Evolutionary conservation across 2,329 filamentous ascomycete genomes (phyloP).

Genomic region (Trichoderma endophyticum): DNA sequence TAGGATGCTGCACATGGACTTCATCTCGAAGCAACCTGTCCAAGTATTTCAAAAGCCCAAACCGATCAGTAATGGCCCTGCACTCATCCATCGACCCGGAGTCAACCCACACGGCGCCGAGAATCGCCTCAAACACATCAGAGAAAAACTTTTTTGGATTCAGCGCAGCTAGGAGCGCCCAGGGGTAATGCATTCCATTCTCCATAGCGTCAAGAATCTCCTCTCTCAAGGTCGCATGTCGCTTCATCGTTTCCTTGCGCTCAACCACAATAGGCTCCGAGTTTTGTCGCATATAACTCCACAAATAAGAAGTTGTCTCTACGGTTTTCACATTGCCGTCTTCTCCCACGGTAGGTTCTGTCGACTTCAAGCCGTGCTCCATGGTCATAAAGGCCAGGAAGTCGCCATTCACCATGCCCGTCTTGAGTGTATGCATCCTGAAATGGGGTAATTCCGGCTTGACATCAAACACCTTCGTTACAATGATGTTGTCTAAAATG

Average conservation of each 20-base stretch:
- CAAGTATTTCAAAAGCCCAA: conserved; percentile 65
- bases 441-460: conserved; percentile 43
- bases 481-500: conserved; percentile 75
- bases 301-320: conserved; percentile 48
- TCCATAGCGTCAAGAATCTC: conserved; percentile 51
- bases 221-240: conserved; percentile 48
- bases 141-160: conserved; percentile 74
- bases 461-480: conserved; percentile 54
- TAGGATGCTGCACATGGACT: conserved; percentile 61
- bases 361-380: conserved; percentile 31
- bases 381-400: conserved; percentile 77
- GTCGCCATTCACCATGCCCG: conserved; percentile 74
- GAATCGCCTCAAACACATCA: conserved; percentile 74
- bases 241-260: conserved; percentile 42
- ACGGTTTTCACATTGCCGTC: conserved; percentile 23
- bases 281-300: conserved; percentile 65
- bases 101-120: conserved; percentile 85
- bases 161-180: conserved; percentile 66
- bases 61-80: conserved; percentile 53
- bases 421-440: conserved; percentile 73
- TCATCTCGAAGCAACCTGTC: conserved; percentile 56
- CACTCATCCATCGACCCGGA: conserved; percentile 62
- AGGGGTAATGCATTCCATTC: conserved; percentile 63
- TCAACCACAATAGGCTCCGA: conserved; percentile 45
- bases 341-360: conserved; percentile 22